Base-by-base conservation (phyloP, 164 flowering plant genomes). In the Malania oleifera region DNA sequence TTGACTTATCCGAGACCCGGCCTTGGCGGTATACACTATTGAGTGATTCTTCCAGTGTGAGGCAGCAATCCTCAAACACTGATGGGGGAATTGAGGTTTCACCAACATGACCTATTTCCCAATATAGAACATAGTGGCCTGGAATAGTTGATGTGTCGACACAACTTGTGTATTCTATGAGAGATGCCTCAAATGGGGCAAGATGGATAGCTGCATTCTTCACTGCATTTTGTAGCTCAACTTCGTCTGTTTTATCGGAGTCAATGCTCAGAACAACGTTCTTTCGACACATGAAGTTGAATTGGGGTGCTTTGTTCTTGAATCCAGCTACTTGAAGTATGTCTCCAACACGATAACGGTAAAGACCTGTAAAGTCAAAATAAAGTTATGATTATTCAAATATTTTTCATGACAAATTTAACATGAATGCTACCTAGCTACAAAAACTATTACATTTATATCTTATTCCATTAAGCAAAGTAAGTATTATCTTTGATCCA, bases 1-100 rank as follows among this genome's bases (percentile, higher is more conserved):
- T 77, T 2, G 87, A 82, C 64, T 76, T 76, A 44, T 84, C 90
- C 8, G 62, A 67, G 41, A 67, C 79, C 17, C 91, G 69, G 19
- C 83, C 75, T 59, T 82, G 84, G 39, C 83, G 67, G 48, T 85
- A 85, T 15, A 85, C 82, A n/a, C 77, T 77, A 74, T 85, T 85
- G 18, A 82, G 79, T 15, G 82, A 77, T 57, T 82, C 83, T 64
- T 85, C 91, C 13, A 82, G 62, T 1, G 69, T 48, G 1, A 72
- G 56, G 50, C 86, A 82, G 31, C 88, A 85, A 17, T 77, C 76
- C 52, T 81, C 80, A 53, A 81, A 72, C 5, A 81, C 63, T 0
- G 73, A 47, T 6, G 66, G 44, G 10, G 84, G 75, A 26, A 77
- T 51, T 19, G 60, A 56, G 2, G 57, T 24, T 0, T 29, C 37